Evolutionary conservation across 2,329 filamentous ascomycete species (phyloP).

Genomic region (Aspergillus calidoustus): DNA sequence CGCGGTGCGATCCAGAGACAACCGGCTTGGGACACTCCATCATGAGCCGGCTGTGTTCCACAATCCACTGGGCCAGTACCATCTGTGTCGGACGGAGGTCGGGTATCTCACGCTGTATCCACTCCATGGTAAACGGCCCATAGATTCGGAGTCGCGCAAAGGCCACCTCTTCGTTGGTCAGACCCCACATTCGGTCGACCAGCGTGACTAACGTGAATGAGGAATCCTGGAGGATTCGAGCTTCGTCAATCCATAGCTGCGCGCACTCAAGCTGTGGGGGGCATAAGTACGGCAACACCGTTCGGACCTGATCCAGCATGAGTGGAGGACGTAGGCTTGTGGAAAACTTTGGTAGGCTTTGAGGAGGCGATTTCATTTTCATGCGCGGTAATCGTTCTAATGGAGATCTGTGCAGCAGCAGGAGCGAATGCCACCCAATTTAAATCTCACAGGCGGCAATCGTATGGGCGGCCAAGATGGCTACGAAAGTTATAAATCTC

Average conservation of each 20-base stretch:
- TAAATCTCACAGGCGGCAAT: no score
- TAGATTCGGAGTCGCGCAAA: neutral
- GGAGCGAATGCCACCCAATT: neutral
- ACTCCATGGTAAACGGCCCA: neutral
- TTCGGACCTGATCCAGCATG: neutral
- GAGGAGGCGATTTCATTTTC: neutral
- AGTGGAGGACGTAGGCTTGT: neutral
- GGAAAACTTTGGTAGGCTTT: neutral
- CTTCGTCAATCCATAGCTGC: no score
- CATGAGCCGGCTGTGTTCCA: neutral
- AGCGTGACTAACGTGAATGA: no score
- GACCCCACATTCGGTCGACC: neutral
- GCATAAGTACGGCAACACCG: neutral
- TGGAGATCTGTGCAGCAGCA: neutral
- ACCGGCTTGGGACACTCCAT: neutral
- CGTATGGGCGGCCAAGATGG: no score
- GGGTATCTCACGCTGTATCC: constrained; percentile 1
- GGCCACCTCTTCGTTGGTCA: constrained; percentile 1
- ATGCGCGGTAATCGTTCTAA: neutral
- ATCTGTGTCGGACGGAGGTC: neutral
- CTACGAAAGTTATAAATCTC: no score
- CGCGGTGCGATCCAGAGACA: neutral
- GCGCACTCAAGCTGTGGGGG: neutral
- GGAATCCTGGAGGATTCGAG: no score
- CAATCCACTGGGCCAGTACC: neutral